Evolutionary conservation across 768 basidiomycete species (phyloP), one percentile per base, ranked within the genome.

Genomic region (Boletus tylopilopsis): DNA sequence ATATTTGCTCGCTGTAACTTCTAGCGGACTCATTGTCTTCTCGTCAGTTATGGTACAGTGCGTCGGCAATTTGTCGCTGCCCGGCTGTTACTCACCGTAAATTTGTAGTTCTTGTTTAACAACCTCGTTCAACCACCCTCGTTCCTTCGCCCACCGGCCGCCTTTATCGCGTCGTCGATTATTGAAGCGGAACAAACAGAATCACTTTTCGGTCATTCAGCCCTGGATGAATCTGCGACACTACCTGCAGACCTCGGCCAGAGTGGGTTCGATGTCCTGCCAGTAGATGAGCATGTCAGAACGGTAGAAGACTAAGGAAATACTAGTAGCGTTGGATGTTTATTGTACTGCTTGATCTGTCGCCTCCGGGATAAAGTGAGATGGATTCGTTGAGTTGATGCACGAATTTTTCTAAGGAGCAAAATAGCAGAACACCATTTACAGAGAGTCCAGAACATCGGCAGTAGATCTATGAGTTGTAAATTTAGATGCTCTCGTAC

Each of bases 191-290:
- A 85, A 63, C 82, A 87, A 61, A 71, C 75, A 22, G 74, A 81
- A 53, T 73, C 68, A 12, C 70, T 84, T 18, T 69, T 84, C 24
- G 58, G 71, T 12, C 24, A 50, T 11, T 64, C 71, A 19, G 42
- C 50, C 18, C 70, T 92, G 44, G 89, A 92, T 49, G 90, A 92
- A 66, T 92, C 90, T 0, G 89, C 90, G n/a, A 76, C 72, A 11
- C 73, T 93, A 9, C 93, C 93, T 18, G 83, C 80, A 4, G 87
- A 88, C 60, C 74, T 94, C 21, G 89, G 89, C n/a, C 79, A 80
- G 67, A 76, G 82, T 53, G 93, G 93, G 13, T 94, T 77, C 64
- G 92, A 94, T 66, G 88, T 93, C 24, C 73, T 90, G 18, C 86
- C 87, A 15, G 71, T 73, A 45, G 71, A 77, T 44, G 59, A 62